Conservation (phyloP, 495 filamentous ascomycete species). For the Penicillium bialowiezense region DNA sequence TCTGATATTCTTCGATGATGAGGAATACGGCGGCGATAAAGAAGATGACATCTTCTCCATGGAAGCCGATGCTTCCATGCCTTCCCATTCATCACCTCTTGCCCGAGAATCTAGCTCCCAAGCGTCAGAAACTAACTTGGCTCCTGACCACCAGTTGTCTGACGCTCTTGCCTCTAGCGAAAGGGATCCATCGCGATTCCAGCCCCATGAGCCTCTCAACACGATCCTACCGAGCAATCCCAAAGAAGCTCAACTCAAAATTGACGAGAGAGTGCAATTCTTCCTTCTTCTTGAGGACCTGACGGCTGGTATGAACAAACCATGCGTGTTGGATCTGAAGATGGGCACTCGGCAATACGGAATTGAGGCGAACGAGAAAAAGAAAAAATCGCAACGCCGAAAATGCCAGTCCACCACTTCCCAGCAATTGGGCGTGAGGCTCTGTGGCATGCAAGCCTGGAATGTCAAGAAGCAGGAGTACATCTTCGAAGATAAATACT, state of each 20-base stretch:
- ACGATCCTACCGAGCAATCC: constrained; percentile 63
- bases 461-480: constrained; percentile 80
- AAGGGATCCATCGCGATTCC: constrained; percentile 1
- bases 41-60: constrained; percentile 75
- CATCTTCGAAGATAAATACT: constrained; percentile 95
- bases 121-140: constrained; percentile 1
- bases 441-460: constrained; percentile 97
- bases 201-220: constrained; percentile 9
- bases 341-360: constrained; percentile 99
- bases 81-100: constrained; percentile 3
- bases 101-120: constrained; percentile 5
- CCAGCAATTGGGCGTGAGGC: constrained; percentile 81
- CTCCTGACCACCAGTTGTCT: neutral
- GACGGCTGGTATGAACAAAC: constrained; percentile 92
- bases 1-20: constrained; percentile 81
- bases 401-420: constrained; percentile 95
- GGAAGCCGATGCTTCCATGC: constrained; percentile 52
- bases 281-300: constrained; percentile 96
- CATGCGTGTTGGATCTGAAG: constrained; percentile 95
- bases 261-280: constrained; percentile 76
- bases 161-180: constrained; percentile 5
- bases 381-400: constrained; percentile 84
- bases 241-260: constrained; percentile 70
- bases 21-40: constrained; percentile 74
- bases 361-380: constrained; percentile 87